Evolutionary conservation across 345 rosid species (phyloP), one percentile per base, ranked within the genome.

Genomic region (Syzygium grande): DNA sequence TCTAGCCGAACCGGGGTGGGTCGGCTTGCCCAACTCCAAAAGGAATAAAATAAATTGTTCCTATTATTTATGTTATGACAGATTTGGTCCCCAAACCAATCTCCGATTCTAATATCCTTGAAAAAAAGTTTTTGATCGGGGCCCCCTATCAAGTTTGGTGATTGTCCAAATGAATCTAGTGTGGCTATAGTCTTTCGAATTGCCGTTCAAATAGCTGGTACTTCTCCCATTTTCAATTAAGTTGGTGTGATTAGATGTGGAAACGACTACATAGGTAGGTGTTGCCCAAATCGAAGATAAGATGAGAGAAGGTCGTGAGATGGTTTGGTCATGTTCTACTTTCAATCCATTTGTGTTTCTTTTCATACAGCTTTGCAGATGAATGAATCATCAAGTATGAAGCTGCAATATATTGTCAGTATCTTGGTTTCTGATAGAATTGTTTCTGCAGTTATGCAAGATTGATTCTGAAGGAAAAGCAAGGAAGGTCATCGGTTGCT

Each of bases 391-490:
- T 41, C 51, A 16, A n/a, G 41, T 25, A 30, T 27, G 38, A 41
- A 52, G 16, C 51, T 59, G 46, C 73, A 30, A 41, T 1, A 30
- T 7, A 11, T 27, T 29, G 11, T 9, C 11, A 11, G 52, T 2
- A 34, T 52, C 84, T 59, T 29, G 49, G n/a, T 65, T n/a, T 65
- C 52, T 51, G 34, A 25, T 49, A 51, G 25, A 54, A 34, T 41
- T 29, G 43, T 29, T 12, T 16, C 15, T 90, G 85, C 95, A 97
- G 99, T 89, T 96, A 56, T 96, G 98, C 86, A 96, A 96, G 94
- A 95, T 95, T 85, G 99, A 96, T 85, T 92, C 97, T 1, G 97
- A 96, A 91, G 97, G 98, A 59, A 95, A 95, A 85, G 97, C 99
- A 38, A 93, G 96, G 90, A 96, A 96, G 90, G 97, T 95, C 16